Base-by-base conservation (phyloP, 2,329 filamentous ascomycete genomes). In the Bipolaris sorokiniana region DNA sequence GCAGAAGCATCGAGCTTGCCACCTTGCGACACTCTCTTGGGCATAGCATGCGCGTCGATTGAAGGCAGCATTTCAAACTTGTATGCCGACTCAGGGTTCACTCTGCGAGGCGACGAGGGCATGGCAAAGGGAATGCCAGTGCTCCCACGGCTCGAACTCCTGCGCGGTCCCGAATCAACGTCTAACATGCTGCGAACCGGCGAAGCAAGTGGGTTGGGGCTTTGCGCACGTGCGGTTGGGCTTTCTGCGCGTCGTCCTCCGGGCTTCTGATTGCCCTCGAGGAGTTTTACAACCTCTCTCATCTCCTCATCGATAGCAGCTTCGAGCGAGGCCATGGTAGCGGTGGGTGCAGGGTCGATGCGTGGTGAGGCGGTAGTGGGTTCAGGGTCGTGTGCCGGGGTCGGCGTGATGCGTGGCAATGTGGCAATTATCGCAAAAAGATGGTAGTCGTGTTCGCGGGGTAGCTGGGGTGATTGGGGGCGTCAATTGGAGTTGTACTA, bases 231-330 rank as follows among this genome's bases (percentile, higher is more conserved):
- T 84, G 65, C 50, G 36, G 62, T 63, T 10, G 71, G 72, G 46
- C 74, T 76, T 16, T 68, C 65, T 23, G 67, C 61, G 40, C 70
- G 70, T 23, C 61, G 64, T 7, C 69, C 56, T 44, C 65, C 54
- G 13, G 62, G 52, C 48, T 54, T 63, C 18, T 63, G 61, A 22
- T 65, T 79, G 42, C 82, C 83, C 73, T 90, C 87, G 40, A 92
- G 80, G 59, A 91, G 79, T 46, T 86, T 87, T 64, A 92, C 80
- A 37, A 92, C 87, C 77, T 91, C 89, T 61, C 83, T 82, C 60
- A 89, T 85, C 81, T 94, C 90, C 80, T 92, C 88, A 72, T 92
- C 90, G 62, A 92, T 82, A 64, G 88, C 86, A 47, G 88, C 85
- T 78, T 92, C 90, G 70, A 93, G 85, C 70, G 89, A 92, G 56